Evolutionary conservation across 164 flowering plant genomes (phyloP), one percentile per base, ranked within the genome.

Genomic region (Vitis amurensis): DNA sequence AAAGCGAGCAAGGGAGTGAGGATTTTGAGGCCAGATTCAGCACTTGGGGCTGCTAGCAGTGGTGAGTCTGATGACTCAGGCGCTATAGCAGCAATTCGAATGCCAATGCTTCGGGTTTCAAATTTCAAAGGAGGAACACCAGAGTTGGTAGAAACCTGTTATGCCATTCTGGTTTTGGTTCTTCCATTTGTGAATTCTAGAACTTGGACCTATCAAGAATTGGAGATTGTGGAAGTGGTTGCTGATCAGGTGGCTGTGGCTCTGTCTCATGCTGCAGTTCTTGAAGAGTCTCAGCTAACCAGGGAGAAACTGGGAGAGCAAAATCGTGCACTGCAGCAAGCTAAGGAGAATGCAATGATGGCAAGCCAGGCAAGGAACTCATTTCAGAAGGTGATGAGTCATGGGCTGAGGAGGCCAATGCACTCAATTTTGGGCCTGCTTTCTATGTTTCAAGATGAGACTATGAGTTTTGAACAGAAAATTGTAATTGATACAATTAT

Each of bases 181-280:
- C 87, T 88, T 71, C 88, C 91, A 8, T 51, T 62, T 51, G 53
- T 2, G 14, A 67, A 72, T 14, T 67, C 73, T 7, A 68, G 83
- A 70, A 11, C 6, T 8, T 84, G 87, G 87, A 77, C 72, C 55
- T 9, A 31, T 19, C 81, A 77, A 19, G 91, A 88, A 49, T 50
- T 86, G 77, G 89, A 88, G 72, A 83, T 86, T 27, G 86, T 86
- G 23, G 88, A 86, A 74, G 91, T 84, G 12, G 91, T 88, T 57
- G 85, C 91, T 16, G 91, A 86, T 64, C 91, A 86, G 81, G 89
- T 87, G 31, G 91, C 90, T 16, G 94, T 87, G 51, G 93, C 93
- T 50, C 81, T 89, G n/a, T 89, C 91, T 1, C 93, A 87, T 74
- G 93, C 93, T 13, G 79, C 83, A 15, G 78, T 88, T 51, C 83